Conservation (phyloP, 2,329 filamentous ascomycete species). For the Pseudogymnoascus sp. region DNA sequence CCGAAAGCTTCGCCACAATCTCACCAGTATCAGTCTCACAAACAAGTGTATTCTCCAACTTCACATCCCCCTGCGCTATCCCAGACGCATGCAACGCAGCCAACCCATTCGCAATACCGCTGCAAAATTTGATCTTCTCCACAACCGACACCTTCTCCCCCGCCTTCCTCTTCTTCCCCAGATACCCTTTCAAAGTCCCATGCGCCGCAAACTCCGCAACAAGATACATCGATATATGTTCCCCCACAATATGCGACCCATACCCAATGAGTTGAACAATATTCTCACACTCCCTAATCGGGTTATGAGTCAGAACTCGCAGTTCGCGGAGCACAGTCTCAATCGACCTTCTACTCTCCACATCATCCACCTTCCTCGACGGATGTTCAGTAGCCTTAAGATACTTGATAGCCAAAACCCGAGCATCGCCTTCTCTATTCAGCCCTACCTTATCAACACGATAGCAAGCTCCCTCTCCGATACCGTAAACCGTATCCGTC, state of each 20-base stretch:
- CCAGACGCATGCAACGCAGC: not conserved
- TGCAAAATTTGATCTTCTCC: not conserved
- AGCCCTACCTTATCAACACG: not conserved
- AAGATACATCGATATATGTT: constrained; percentile 1
- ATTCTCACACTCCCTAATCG: not conserved
- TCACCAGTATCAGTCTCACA: not conserved
- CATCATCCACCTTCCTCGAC: not conserved
- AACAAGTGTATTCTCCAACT: not conserved
- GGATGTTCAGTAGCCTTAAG: not conserved
- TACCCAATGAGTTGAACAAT: not conserved
- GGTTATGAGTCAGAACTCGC: not conserved
- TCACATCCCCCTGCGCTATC: not conserved
- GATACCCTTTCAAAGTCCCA: not conserved
- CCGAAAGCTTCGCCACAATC: constrained; percentile 1
- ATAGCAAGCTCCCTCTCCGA: not conserved
- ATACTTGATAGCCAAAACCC: not conserved
- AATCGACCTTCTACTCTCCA: not conserved
- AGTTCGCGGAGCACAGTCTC: not conserved
- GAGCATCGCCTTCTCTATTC: not conserved
- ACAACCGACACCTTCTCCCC: not conserved
- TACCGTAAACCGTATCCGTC: not conserved
- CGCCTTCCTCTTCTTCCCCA: not conserved
- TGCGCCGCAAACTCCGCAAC: not conserved
- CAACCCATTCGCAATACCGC: not conserved
- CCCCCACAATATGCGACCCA: not conserved